Evolutionary conservation across 2,329 filamentous ascomycete species (phyloP), one percentile per base, ranked within the genome.

Genomic region (Shiraia sp.): DNA sequence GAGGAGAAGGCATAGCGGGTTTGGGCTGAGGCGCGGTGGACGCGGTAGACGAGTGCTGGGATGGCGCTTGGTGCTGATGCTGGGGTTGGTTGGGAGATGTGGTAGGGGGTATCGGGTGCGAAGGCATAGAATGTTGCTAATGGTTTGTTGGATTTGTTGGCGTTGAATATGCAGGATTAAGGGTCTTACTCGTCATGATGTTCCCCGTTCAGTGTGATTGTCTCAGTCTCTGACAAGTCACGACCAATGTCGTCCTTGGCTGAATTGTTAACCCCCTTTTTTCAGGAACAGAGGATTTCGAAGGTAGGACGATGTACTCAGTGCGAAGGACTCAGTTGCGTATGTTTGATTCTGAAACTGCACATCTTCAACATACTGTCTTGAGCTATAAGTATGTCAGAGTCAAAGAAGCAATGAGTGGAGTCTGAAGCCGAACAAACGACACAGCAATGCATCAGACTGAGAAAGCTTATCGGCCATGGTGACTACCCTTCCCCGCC

Each of bases 1-100:
- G 49, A 55, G 30, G 43, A 36, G 51, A 64, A 65, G 17, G 53
- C 32, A 51, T 66, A 68, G 3, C 49, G 51, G 7, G 65, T 66
- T 53, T 66, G 65, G 0, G 63, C 51, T 5, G 30, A 36, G 23
- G 51, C 23, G 31, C 51, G 59, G 32, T 68, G 61, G 3, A 67
- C 49, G 17, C 65, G 63, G 50, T 64, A 68, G 41, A 68, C 59
- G 5, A 54, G 31, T 7, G 51, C 5, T 1, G 64, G 64, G 27
- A 67, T 54, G 17, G 42, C 35, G 14, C 53, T 49, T 12, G 63
- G 62, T 29, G 53, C 34, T 6, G 47, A 36, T 7, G 50, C 13
- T 16, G 40, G 36, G 6, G 25, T 4, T 6, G 32, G 13, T 23
- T 48, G 26, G 13, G 33, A 6, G 23, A 14, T 32, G 16, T 34